A percentile compares a stretch with the other conserved stretches of the same genome.
Conservation (phyloP, 2,329 filamentous ascomycete genomes). For the Aspergillus phoenicis region DNA sequence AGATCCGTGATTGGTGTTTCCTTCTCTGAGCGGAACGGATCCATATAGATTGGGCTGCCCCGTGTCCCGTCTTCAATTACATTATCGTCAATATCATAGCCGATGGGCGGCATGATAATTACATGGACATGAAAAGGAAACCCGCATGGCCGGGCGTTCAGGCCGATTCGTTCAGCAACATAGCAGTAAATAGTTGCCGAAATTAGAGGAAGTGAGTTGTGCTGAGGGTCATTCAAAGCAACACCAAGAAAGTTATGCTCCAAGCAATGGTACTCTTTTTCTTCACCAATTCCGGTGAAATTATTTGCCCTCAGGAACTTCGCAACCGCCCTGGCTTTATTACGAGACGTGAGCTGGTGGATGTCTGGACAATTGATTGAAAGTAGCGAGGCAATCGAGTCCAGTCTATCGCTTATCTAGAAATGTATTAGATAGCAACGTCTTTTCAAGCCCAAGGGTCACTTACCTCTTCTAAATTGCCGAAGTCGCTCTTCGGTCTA, state of each 20-base stretch:
- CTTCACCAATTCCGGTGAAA: conserved; percentile 70
- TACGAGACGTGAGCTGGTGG: conserved; percentile 60
- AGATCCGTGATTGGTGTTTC: conserved; percentile 67
- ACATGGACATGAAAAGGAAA: conserved; percentile 86
- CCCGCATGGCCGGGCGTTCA: conserved; percentile 76
- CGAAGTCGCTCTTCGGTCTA: conserved; percentile 69
- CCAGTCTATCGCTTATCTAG: conserved; percentile 67
- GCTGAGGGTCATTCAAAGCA: conserved; percentile 69
- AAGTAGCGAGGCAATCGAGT: conserved; percentile 64
- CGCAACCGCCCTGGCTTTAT: conserved; percentile 69
- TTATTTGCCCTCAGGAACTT: conserved; percentile 69
- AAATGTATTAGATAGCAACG: conserved; percentile 16
- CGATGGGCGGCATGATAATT: conserved; percentile 66
- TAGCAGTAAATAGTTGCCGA: conserved; percentile 85
- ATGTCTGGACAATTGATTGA: conserved; percentile 56
- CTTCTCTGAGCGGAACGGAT: conserved; percentile 72
- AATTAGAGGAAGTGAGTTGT: conserved; percentile 82
- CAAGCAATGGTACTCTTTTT: conserved; percentile 72
- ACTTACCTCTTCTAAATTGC: conserved; percentile 73
- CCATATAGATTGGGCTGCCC: conserved; percentile 72
- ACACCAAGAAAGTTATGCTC: conserved; percentile 87
- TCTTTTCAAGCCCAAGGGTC: background rate
- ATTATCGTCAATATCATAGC: conserved; percentile 62
- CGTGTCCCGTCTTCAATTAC: conserved; percentile 18
- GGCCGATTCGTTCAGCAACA: conserved; percentile 70